A percentile compares a stretch with the other conserved stretches of the same genome.
Evolutionary conservation across 495 filamentous ascomycete genomes (phyloP).

Genomic region (Aspergillus leporis): DNA sequence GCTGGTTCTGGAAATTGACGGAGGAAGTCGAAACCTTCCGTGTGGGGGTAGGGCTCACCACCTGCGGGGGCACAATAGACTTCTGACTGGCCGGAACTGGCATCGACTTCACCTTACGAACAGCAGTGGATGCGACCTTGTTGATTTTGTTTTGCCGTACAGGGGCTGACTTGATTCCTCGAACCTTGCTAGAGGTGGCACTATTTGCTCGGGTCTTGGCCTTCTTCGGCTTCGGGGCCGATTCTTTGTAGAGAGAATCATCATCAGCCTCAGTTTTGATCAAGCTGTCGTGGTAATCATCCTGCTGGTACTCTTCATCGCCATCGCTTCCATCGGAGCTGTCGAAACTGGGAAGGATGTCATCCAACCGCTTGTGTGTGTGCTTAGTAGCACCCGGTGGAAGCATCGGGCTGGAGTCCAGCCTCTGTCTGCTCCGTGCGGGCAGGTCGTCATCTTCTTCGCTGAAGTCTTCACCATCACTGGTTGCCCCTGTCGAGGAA

Average conservation of each 20-base stretch:
- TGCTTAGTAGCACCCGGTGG: slow-evolving; percentile 52
- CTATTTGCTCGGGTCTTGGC: slow-evolving; percentile 38
- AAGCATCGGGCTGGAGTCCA: slow-evolving; percentile 57
- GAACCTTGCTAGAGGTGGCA: slow-evolving; percentile 35
- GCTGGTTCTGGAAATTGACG: slow-evolving; percentile 65
- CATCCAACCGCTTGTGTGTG: slow-evolving; percentile 58
- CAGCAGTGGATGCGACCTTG: slow-evolving; percentile 42
- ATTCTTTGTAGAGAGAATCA: slow-evolving; percentile 41
- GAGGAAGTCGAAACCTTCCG: slow-evolving; percentile 76
- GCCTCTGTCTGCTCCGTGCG: slow-evolving; percentile 58
- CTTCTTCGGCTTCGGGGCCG: slow-evolving; percentile 47
- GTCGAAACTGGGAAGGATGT: slow-evolving; percentile 65
- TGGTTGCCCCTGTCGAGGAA: slow-evolving; percentile 81
- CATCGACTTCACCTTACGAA: slow-evolving; percentile 60
- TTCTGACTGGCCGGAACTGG: slow-evolving; percentile 39
- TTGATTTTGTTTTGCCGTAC: slow-evolving; percentile 45
- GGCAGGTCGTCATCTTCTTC: slow-evolving; percentile 69
- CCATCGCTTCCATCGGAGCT: slow-evolving; percentile 67
- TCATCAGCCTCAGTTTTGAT: slow-evolving; percentile 56
- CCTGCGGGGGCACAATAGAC: slow-evolving; percentile 65
- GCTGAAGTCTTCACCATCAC: slow-evolving; percentile 73
- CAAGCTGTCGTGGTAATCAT: slow-evolving; percentile 60
- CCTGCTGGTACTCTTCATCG: slow-evolving; percentile 53
- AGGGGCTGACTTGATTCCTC: slow-evolving; percentile 37
- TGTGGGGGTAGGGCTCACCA: slow-evolving; percentile 59